Percentiles rank a stretch among this genome's conserved stretches.
Evolutionary conservation across 306 rosid genomes (phyloP).

Genomic region (Vigna trinervia): DNA sequence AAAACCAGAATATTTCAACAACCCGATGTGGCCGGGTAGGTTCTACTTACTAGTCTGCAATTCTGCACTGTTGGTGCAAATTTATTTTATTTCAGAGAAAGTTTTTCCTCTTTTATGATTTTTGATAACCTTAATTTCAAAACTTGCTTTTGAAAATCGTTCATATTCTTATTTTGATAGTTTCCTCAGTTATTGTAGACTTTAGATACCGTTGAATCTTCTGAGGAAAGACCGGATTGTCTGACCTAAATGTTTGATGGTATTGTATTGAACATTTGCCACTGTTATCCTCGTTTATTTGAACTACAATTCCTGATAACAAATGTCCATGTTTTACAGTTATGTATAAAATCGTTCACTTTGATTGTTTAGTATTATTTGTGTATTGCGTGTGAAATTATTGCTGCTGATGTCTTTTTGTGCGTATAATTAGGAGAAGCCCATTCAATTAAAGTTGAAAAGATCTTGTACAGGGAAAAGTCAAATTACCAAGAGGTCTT

Average conservation of each 20-base stretch:
- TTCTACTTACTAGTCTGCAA: constrained; percentile 8
- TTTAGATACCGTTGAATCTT: background rate
- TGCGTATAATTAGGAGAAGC: constrained; percentile 74
- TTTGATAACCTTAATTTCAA: constrained; percentile 8
- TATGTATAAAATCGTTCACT: constrained; percentile 3
- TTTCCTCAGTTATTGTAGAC: constrained; percentile 14
- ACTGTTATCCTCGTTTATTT: constrained; percentile 4
- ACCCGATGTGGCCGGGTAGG: constrained; percentile 99
- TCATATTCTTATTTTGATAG: constrained; percentile 13
- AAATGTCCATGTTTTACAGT: background rate
- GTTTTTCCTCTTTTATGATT: constrained; percentile 25
- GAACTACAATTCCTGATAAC: background rate
- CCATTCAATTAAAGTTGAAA: constrained; percentile 82
- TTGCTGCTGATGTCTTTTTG: constrained; percentile 30
- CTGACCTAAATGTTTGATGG: background rate
- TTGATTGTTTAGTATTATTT: constrained; percentile 20
- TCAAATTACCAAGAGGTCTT: constrained; percentile 92
- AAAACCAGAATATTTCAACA: constrained; percentile 77
- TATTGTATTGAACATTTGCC: background rate
- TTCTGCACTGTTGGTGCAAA: constrained; percentile 4
- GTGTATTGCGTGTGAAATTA: background rate
- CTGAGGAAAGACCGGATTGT: constrained; percentile 15
- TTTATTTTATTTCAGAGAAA: constrained; percentile 23
- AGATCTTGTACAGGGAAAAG: constrained; percentile 69
- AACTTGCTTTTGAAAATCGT: background rate